A percentile compares a stretch with the other conserved stretches of the same genome.
phyloP scores from a whole-genome alignment of 345 rosid species.

The Salix suchowensis region DNA sequence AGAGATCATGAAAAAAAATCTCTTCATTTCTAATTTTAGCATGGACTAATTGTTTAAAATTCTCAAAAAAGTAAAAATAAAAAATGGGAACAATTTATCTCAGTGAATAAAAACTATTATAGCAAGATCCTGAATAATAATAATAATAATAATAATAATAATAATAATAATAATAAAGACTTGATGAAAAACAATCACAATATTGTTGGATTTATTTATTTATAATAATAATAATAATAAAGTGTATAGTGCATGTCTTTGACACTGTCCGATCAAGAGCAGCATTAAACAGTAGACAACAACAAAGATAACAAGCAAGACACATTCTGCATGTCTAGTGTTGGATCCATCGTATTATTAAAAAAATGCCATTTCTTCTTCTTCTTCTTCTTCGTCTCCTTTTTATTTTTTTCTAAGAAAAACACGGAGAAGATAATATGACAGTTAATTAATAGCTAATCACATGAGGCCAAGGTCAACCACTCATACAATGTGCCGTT shows the following conservation, averaged over 20 bases:
- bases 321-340: not conserved
- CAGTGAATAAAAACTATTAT: not conserved
- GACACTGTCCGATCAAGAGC: not conserved
- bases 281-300: not conserved
- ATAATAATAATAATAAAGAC: not conserved
- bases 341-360: not conserved
- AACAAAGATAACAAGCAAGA: not conserved
- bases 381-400: too few species aligned
- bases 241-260: not conserved
- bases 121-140: too few species aligned
- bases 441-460: not conserved
- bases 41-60: too few species aligned
- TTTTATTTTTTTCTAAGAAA: not conserved
- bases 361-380: not conserved
- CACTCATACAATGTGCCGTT: constrained; percentile 1
- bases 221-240: not conserved
- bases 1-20: too few species aligned
- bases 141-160: not conserved
- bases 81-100: too few species aligned
- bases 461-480: constrained; percentile 4
- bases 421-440: not conserved
- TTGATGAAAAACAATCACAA: too few species aligned
- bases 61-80: too few species aligned
- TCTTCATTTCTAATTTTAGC: too few species aligned
- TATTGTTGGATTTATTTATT: too few species aligned